These are phyloP conservation scores for Microdochium bolleyi DNA, from an alignment of 2,329 filamentous ascomycete genomes.

Conservation along the genomic window DNA sequence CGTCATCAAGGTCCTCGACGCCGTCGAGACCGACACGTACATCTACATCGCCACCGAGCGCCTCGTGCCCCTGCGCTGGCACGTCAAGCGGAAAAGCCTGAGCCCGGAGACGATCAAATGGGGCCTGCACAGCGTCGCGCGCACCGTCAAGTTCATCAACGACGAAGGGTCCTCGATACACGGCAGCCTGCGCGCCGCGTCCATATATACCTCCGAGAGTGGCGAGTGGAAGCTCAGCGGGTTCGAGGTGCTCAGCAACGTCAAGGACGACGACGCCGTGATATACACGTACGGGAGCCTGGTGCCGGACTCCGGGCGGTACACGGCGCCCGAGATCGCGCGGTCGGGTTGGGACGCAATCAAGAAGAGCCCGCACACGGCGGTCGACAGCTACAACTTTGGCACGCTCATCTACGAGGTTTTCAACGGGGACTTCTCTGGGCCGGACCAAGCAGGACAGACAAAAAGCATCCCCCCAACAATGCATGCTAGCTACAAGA, in stretches of 20 bases:
- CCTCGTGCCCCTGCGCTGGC: constrained; percentile 79
- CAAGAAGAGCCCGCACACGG: constrained; percentile 72
- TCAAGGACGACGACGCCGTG: constrained; percentile 91
- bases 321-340: constrained; percentile 79
- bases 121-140: constrained; percentile 82
- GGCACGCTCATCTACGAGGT: constrained; percentile 81
- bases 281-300: constrained; percentile 90
- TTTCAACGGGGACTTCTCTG: constrained; percentile 78
- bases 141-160: constrained; percentile 94
- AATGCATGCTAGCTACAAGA: constrained; percentile 89
- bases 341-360: constrained; percentile 88
- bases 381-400: constrained; percentile 81
- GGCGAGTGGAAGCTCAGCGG: constrained; percentile 97
- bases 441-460: constrained; percentile 72
- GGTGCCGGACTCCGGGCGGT: constrained; percentile 75
- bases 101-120: constrained; percentile 93
- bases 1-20: constrained; percentile 88
- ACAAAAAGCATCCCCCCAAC: constrained; percentile 77
- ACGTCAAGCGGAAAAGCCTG: constrained; percentile 79
- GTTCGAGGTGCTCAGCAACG: constrained; percentile 86
- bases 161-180: constrained; percentile 88
- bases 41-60: constrained; percentile 96
- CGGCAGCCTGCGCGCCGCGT: constrained; percentile 75
- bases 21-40: constrained; percentile 91
- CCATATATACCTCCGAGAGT: constrained; percentile 88